Evolutionary conservation across 139 green algal species (phyloP).

Genomic region (Dunaliella primolecta): DNA sequence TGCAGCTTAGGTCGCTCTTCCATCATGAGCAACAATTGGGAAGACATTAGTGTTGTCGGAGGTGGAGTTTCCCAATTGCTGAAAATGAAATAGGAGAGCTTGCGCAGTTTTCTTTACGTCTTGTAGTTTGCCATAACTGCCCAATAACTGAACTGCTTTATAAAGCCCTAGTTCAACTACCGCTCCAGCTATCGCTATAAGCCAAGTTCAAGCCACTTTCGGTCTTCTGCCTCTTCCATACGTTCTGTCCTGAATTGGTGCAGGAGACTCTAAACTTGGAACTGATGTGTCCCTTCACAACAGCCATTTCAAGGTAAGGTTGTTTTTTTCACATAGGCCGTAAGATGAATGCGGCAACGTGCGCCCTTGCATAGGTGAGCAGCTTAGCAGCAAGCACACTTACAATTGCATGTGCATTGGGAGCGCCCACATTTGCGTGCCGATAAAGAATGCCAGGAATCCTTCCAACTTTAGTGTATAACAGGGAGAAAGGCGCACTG

Average conservation of each 20-base stretch:
- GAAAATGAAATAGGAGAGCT: neutral
- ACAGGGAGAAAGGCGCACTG: neutral
- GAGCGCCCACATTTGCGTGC: neutral
- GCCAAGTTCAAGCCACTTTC: neutral
- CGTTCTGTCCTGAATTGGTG: neutral
- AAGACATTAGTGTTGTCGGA: too few relatives aligned
- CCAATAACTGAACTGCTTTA: neutral
- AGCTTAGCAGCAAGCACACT: neutral
- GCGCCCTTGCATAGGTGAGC: neutral
- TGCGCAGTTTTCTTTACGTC: neutral
- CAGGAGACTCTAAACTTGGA: neutral
- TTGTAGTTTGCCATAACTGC: neutral
- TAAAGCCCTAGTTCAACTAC: too few relatives aligned
- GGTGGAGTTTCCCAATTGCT: too few relatives aligned
- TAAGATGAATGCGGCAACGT: neutral
- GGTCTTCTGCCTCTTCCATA: neutral
- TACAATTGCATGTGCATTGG: neutral
- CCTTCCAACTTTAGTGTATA: neutral
- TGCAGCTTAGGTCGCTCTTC: too few relatives aligned
- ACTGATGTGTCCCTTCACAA: slow-evolving; percentile 3
- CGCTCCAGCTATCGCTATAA: neutral
- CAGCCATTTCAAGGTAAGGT: neutral
- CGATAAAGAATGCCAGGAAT: neutral
- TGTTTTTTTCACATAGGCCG: neutral
- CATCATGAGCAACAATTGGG: too few relatives aligned